phyloP scores from a whole-genome alignment of 805 yeast genomes.

The Sungouiella thailandica region DNA sequence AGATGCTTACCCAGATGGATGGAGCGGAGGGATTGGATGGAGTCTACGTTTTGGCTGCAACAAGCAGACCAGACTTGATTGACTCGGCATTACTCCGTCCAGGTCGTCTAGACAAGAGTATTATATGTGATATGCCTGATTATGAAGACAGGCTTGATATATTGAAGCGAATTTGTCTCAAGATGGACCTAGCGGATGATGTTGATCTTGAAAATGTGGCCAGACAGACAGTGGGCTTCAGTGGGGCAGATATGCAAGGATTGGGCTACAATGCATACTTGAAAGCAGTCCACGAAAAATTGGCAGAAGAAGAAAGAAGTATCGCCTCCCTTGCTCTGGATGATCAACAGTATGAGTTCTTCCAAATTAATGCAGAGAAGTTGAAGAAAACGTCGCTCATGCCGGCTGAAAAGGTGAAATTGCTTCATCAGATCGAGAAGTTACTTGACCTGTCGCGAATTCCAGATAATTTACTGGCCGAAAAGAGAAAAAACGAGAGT shows the following conservation, averaged over 20 bases:
- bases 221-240: constrained; percentile 60
- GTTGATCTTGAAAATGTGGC: constrained; percentile 58
- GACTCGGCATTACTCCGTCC: constrained; percentile 94
- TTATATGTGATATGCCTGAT: constrained; percentile 84
- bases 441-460: constrained; percentile 21
- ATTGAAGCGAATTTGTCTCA: constrained; percentile 49
- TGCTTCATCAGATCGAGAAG: constrained; percentile 40
- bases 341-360: constrained; percentile 30
- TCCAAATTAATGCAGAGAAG: constrained; percentile 35
- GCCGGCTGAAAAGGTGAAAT: constrained; percentile 37
- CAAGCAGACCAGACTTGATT: constrained; percentile 91
- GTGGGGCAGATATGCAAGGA: constrained; percentile 96
- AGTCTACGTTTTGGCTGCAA: constrained; percentile 93
- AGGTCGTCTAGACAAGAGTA: constrained; percentile 90
- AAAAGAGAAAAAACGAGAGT: background rate
- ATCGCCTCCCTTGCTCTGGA: constrained; percentile 12
- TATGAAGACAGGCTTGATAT: constrained; percentile 70
- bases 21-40: constrained; percentile 98
- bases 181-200: constrained; percentile 50
- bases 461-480: too few species aligned
- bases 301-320: constrained; percentile 37
- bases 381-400: constrained; percentile 23
- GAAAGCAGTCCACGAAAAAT: constrained; percentile 71
- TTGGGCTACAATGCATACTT: constrained; percentile 86
- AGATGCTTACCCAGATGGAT: constrained; percentile 95